Evolutionary conservation across 2,329 filamentous ascomycete genomes (phyloP), one percentile per base, ranked within the genome.

Genomic region (Cordyceps cicadae): DNA sequence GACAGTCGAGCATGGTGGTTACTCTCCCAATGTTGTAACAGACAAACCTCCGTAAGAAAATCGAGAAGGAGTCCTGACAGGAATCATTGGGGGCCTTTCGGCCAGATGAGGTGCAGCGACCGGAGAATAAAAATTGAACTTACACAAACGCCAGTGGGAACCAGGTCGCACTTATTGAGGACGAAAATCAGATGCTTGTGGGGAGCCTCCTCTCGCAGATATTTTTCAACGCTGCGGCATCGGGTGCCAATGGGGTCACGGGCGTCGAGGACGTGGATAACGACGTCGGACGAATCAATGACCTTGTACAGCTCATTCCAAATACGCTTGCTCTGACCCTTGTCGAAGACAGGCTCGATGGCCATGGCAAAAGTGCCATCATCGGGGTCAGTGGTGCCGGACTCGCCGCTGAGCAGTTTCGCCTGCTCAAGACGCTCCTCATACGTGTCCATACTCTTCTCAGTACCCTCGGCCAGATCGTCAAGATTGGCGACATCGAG

Each of bases 11-110:
- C 71, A 67, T 78, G 81, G 81, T 74, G 70, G 72, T 97, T 80
- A 75, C 87, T 99, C 85, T 97, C 87, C 94, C 94, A 97, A 90
- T 86, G 88, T 88, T 91, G 90, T 99, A 99, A 99, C 94, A 95
- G 92, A 90, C 83, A 77, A 77, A 80, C 85, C 87, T 87, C 88
- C 90, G 94, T 86, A 74, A 81, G 80, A 77, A 59, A 72, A 77
- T 82, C 85, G 77, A 77, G 79, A 71, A 81, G 87, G 84, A 81
- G 89, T 95, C 93, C 94, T 95, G 91, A 94, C 92, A 78, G 81
- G 76, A 69, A 79, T 76, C 81, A 81, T 86, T 89, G 87, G 87
- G 83, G 68, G 65, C 54, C 51, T 37, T 46, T 56, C 9, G n/a
- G 11, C 41, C 45, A 46, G 79, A 75, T 71, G 63, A 57, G 43